phyloP scores from a whole-genome alignment of 805 yeast genomes.

The Saccharomycopsis sp. region DNA sequence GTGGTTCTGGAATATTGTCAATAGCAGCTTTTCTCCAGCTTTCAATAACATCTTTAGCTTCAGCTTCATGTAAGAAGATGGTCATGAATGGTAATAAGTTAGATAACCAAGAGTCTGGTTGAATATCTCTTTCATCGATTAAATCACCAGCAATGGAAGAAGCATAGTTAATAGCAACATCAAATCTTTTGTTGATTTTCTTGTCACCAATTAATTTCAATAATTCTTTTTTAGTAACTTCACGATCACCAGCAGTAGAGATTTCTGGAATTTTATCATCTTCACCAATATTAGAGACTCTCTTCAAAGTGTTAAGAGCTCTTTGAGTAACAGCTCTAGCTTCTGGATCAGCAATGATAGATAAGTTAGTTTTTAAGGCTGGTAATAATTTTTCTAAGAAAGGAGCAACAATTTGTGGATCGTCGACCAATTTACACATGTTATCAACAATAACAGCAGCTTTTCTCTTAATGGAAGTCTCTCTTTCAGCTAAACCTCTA shows the following conservation, averaged over 20 bases:
- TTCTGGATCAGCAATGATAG: conserved; percentile 99
- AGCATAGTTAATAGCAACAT: conserved; percentile 64
- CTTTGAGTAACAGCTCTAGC: conserved; percentile 98
- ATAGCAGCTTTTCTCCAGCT: conserved; percentile 93
- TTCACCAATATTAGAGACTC: conserved; percentile 95
- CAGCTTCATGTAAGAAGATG: conserved; percentile 87
- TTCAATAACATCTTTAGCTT: conserved; percentile 84
- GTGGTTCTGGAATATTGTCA: conserved; percentile 96
- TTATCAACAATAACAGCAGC: conserved; percentile 98
- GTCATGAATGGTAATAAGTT: conserved; percentile 90
- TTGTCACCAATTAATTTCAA: conserved; percentile 57
- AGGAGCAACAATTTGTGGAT: conserved; percentile 99
- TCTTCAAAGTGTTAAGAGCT: conserved; percentile 93
- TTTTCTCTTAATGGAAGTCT: conserved; percentile 98
- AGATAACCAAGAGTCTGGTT: conserved; percentile 84
- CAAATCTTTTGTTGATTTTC: conserved; percentile 62
- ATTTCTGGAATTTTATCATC: conserved; percentile 92
- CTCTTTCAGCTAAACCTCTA: conserved; percentile 99
- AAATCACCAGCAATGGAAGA: conserved; percentile 98
- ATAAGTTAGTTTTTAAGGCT: conserved; percentile 86
- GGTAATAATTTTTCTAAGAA: conserved; percentile 94
- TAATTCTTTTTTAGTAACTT: conserved; percentile 78
- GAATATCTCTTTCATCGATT: conserved; percentile 95
- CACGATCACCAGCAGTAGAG: conserved; percentile 96
- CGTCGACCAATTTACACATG: conserved; percentile 99